phyloP scores from a whole-genome alignment of 75 land plant genomes.

The Cunninghamia lanceolata region DNA sequence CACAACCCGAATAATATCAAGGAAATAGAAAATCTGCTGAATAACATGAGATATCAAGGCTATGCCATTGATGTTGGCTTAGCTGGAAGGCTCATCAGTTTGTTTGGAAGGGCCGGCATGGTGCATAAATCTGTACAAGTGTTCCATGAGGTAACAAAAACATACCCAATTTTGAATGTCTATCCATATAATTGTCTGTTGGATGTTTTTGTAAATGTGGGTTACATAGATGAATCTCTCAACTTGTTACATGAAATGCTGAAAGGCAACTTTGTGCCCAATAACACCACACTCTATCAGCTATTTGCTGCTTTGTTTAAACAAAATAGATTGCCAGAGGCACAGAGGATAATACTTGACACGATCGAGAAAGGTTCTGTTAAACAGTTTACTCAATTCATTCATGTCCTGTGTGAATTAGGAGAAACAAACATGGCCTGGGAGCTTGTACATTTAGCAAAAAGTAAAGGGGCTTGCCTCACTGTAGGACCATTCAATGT shows the following conservation, averaged over 20 bases:
- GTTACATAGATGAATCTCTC: slow-evolving; percentile 1
- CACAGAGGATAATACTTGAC: background rate
- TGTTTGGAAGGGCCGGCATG: background rate
- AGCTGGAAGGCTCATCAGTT: background rate
- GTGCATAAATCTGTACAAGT: background rate
- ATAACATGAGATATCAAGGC: background rate
- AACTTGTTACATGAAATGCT: slow-evolving; percentile 1
- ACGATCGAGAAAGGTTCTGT: slow-evolving; percentile 17
- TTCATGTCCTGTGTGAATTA: background rate
- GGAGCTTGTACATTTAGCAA: background rate
- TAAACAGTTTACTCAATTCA: background rate
- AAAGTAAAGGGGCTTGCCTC: background rate
- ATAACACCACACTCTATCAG: background rate
- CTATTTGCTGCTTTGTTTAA: background rate
- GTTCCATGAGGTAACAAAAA: slow-evolving; percentile 6
- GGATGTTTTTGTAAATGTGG: background rate
- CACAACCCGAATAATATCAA: background rate
- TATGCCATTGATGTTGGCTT: background rate
- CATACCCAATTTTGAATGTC: background rate
- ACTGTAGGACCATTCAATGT: background rate
- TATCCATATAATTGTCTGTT: background rate
- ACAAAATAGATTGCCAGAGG: background rate
- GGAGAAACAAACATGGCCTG: background rate
- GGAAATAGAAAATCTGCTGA: background rate
- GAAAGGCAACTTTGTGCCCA: background rate